Base-by-base conservation (phyloP, 306 rosid genomes). In the Rubus parviflorus region DNA sequence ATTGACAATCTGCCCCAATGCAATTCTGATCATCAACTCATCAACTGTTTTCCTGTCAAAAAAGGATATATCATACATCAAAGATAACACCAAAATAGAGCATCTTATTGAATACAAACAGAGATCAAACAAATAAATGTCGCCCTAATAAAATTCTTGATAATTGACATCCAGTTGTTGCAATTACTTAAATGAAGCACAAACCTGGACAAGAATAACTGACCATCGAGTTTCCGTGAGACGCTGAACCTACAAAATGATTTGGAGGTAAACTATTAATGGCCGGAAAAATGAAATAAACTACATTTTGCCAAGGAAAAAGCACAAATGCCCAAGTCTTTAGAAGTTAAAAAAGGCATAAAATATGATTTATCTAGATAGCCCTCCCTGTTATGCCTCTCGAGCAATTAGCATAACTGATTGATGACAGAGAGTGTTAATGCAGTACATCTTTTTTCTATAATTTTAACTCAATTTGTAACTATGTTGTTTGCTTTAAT, bases 31-130 rank as follows among this genome's bases (percentile, higher is more conserved):
- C n/a, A n/a, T n/a, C n/a, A n/a, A n/a, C 10, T n/a, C 83, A 75
- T 96, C 96, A 67, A 93, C 89, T 62, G 86, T 76, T 79, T 85
- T 88, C 79, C 82, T 82, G 75, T 89, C 94, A 76, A 86, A 90
- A 84, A 89, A 88, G 64, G 87, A 81, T 62, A 87, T 83, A 75
- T 89, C 97, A 90, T 81, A 83, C 82, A 81, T 83, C 64, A 80
- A 80, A 72, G 79, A 85, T 61, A 72, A 40, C 41, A 83, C 64
- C 75, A 70, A 37, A 62, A 40, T 48, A 60, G 62, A 70, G 64
- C 49, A 67, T 30, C n/a, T 43, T 63, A 51, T 14, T 62, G 75
- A 23, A 77, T 57, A 7, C 20, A 77, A 60, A 42, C 14, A 62
- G 10, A 77, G 1, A 76, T 14, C 16, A 35, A 54, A 9, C 45